phyloP scores from a whole-genome alignment of 148 eudicot species.

The Rhododendron mucronatum region DNA sequence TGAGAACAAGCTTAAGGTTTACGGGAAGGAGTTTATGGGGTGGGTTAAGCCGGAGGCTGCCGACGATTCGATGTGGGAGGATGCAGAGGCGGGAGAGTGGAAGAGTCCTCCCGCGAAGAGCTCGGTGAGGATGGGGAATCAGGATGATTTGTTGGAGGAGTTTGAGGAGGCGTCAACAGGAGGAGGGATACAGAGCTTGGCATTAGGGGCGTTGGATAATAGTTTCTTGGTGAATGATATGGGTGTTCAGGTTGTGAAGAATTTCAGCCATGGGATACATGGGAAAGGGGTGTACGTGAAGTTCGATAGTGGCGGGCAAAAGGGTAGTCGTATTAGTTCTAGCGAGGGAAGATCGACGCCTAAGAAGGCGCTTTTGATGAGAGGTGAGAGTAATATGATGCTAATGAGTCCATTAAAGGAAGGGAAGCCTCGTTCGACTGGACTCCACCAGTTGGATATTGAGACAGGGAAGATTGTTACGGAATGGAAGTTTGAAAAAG shows the following conservation, averaged over 20 bases:
- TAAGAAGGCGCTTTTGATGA: constrained; percentile 77
- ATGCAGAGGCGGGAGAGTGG: constrained; percentile 48
- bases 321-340: constrained; percentile 11
- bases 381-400: constrained; percentile 92
- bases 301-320: constrained; percentile 33
- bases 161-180: constrained; percentile 72
- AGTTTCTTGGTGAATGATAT: constrained; percentile 75
- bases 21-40: constrained; percentile 82
- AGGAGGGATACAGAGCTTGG: constrained; percentile 79
- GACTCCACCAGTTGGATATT: constrained; percentile 82
- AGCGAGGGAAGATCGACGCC: constrained; percentile 42
- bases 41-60: constrained; percentile 78
- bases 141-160: constrained; percentile 66
- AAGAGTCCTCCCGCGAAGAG: constrained; percentile 16
- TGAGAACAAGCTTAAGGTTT: constrained; percentile 63
- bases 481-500: constrained; percentile 92
- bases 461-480: constrained; percentile 89
- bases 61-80: constrained; percentile 93
- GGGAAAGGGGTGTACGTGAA: constrained; percentile 92
- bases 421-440: constrained; percentile 65
- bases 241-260: constrained; percentile 90
- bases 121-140: constrained; percentile 23
- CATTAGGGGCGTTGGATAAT: constrained; percentile 88
- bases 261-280: constrained; percentile 90
- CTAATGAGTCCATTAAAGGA: constrained; percentile 74